Evolutionary conservation across 139 green algal species (phyloP), one percentile per base, ranked within the genome.

Genomic region (Nannochloris sp.): DNA sequence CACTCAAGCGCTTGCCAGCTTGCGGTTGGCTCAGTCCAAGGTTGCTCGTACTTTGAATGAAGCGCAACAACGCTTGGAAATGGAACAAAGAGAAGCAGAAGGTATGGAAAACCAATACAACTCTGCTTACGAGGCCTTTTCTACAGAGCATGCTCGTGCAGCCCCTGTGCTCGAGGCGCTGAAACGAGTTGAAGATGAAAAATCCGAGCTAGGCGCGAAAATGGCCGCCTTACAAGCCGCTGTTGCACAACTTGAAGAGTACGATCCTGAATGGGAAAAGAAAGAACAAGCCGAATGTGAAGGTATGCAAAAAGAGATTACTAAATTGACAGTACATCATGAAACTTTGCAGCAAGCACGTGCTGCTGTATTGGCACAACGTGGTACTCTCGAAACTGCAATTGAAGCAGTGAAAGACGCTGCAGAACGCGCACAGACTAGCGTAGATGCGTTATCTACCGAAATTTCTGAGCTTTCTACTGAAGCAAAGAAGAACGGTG

Each of bases 371-470:
- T 8, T 65, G 37, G 27, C 15, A 4, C 44, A 48, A 44, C 45
- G 71, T 4, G 64, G 35, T 12, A 13, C 35, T 34, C 44, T 81
- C 39, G 48, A 60, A 27, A 71, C 65, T 23, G 75, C 72, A 33
- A 77, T 77, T 32, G 38, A 24, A 0, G 74, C 60, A 12, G 67
- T 90, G 60, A 76, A 81, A 42, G 74, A 75, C 48, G 61, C 38
- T 2, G 64, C 35, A 19, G 31, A 56, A 3, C 24, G 6, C 1
- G 59, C 54, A 29, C 47, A 71, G 31, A 24, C n/a, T 10, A 54
- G 63, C 38, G 31, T 74, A 31, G 61, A 35, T 1, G 38, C n/a
- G 14, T 42, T 73, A 35, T 33, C 38, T 8, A 57, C 0, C 30
- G 25, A 34, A 61, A 9, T 24, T 10, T 4, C 25, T 64, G 38